Percentiles rank a stretch among this genome's conserved stretches.
Conservation (phyloP, 1,284 basidiomycete genomes). For the Pseudozyma hubeiensis region DNA sequence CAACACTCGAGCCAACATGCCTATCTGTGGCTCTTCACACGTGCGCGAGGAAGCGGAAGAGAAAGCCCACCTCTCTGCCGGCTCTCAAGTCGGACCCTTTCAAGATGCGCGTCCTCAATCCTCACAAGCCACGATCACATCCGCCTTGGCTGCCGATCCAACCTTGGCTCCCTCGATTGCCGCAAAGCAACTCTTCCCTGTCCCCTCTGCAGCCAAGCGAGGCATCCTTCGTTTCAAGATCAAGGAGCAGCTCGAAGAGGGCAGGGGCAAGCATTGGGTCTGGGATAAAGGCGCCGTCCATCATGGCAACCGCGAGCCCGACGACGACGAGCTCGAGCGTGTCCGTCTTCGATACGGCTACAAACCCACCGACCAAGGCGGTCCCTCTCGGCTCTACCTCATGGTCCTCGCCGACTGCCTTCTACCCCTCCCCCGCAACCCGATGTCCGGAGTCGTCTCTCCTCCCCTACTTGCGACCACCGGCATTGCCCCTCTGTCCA, state of each 20-base stretch:
- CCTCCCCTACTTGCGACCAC: conserved; percentile 66
- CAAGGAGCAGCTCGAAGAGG: conserved; percentile 62
- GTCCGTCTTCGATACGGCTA: conserved; percentile 60
- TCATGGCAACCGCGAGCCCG: conserved; percentile 54
- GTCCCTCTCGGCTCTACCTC: conserved; percentile 61
- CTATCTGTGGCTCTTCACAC: conserved; percentile 43
- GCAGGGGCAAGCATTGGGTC: conserved; percentile 61
- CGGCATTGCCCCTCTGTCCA: conserved; percentile 64
- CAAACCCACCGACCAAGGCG: conserved; percentile 49
- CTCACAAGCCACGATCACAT: conserved; percentile 60
- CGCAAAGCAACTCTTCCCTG: conserved; percentile 55
- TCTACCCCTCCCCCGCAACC: conserved; percentile 54
- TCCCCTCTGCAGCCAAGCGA: conserved; percentile 52
- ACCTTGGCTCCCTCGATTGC: conserved; percentile 51
- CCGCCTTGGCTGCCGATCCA: conserved; percentile 61
- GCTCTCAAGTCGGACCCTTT: conserved; percentile 34
- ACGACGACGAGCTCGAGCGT: conserved; percentile 59
- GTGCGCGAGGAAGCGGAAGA: conserved; percentile 27
- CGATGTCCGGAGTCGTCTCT: conserved; percentile 65
- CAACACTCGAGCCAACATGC: conserved; percentile 14
- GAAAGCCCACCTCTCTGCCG: conserved; percentile 45
- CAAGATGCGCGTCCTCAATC: conserved; percentile 45
- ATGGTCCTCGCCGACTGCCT: conserved; percentile 66
- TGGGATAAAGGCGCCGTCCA: conserved; percentile 66
- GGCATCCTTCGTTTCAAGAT: conserved; percentile 60